These are phyloP conservation scores for Aspergillus diversus DNA, from an alignment of 495 filamentous ascomycete species.

Conservation along the genomic window DNA sequence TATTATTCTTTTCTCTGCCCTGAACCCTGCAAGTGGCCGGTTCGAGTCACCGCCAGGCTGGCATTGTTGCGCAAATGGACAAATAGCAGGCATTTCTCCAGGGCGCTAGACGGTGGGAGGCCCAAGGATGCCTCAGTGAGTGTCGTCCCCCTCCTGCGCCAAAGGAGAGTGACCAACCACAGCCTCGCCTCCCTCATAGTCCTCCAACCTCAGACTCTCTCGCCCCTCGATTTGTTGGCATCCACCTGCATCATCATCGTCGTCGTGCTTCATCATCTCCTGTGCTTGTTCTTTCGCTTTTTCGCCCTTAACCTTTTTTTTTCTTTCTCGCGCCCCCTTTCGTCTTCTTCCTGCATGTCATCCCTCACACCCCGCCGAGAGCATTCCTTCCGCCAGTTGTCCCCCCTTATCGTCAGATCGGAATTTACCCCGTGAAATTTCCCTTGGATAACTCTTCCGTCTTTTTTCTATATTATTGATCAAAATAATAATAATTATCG, in stretches of 20 bases:
- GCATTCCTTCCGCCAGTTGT: conserved; percentile 22
- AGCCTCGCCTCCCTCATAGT: conserved; percentile 6
- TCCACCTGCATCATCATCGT: conserved; percentile 12
- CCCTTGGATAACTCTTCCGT: background rate
- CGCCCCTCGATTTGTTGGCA: conserved; percentile 29
- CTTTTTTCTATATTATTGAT: conserved; percentile 3
- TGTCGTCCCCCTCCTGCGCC: too few species aligned
- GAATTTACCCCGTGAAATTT: conserved; percentile 19
- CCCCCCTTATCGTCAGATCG: conserved; percentile 17
- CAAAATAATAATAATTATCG: conserved; percentile 1
- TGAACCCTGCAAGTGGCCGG: conserved; percentile 24
- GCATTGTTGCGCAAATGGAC: conserved; percentile 12
- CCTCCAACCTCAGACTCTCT: background rate
- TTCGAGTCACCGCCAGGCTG: conserved; percentile 32
- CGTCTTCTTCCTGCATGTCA: conserved; percentile 17
- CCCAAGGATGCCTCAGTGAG: too few species aligned
- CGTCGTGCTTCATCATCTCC: background rate
- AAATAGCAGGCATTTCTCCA: background rate
- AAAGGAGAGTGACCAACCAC: conserved; percentile 1
- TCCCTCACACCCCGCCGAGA: conserved; percentile 3
- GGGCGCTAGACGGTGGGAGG: background rate
- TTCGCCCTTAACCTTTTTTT: conserved; percentile 8
- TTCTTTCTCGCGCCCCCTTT: background rate
- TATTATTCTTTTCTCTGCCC: background rate
- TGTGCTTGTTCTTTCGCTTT: background rate